Base-by-base conservation (phyloP, 805 yeast genomes). In the Teunomyces atbi region DNA sequence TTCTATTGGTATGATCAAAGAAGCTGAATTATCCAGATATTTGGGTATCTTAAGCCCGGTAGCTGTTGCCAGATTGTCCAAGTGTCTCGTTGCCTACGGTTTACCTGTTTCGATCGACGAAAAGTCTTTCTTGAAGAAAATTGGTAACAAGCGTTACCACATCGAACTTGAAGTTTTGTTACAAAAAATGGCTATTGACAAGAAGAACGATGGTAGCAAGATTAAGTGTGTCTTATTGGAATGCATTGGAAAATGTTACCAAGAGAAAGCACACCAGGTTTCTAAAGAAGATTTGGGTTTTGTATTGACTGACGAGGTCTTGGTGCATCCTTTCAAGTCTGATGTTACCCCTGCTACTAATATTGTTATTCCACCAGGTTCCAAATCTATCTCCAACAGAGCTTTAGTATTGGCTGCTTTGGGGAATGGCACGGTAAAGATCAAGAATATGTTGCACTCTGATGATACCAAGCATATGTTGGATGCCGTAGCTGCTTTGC, bases 381-480 rank as follows among this genome's bases (percentile, higher is more conserved):
- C 98, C 1, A 94, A 94, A 64, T 92, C 98, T 3, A 92, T 94
- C 49, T 91, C 98, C 6, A 94, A 94, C 63, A 82, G 99, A 64
- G 99, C 97, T 5, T 74, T 94, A 48, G 81, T 94, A 12, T 73
- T 94, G 53, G 98, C 99, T 38, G 96, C 98, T 16, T 77, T 94
- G 50, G 96, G 96, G 49, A 69, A 77, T 44, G 98, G 98, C 37
- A 78, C 83, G 20, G 90, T 96, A 61, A 80, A 79, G 56, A 81
- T 94, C 54, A 84, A 83, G 52, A 94, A 94, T 68, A 73, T 94
- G 59, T 77, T 94, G 44, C 97, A 94, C 62, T 92, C 98, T 3
- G 99, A 92, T 61, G 99, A 94, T 62, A 94, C 98, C 8, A 89
- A 86, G 50, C 91, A 87, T 59, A 94, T 94, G 99, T 74, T 94